Base-by-base conservation (phyloP, 257 asterid genomes). In the Solanum neorickii region DNA sequence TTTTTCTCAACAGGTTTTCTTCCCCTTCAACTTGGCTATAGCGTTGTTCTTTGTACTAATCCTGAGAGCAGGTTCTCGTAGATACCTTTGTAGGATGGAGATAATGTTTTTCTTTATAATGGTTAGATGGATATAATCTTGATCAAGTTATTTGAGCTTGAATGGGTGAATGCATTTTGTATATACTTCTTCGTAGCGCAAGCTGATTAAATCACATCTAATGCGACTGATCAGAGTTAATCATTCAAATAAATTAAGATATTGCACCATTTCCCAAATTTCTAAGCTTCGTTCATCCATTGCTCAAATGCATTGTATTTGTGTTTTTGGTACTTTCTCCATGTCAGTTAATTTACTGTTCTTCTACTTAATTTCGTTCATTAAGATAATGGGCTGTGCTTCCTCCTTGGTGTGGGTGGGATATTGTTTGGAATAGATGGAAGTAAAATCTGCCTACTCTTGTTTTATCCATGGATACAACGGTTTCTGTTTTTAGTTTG, bases 1-100 rank as follows among this genome's bases (percentile, higher is more conserved):
- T 31, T 97, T 97, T 93, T 96, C 99, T 66, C 99, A 97, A 93
- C 99, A 97, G 97, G 99, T 96, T 87, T 82, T 86, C 84, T 88
- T 69, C 59, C 89, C 87, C 29, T 82, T 87, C 89, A 91, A 78
- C 87, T 65, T 85, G 72, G 83, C 41, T 23, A 73, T 68, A 46
- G 20, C n/a, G 31, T 72, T 12, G 31, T 37, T 44, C 16, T 65
- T 85, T 44, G 82, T 66, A 44, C 8, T 39, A 85, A 18, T 68
- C 66, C 15, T 66, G 65, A 16, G 56, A 68, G 66, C 23, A 70
- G 87, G 29, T 31, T 47, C 52, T 13, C 20, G 13, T 27, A 86
- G 66, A 70, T 23, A 69, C 65, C 41, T 44, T 77, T 46, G 4
- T 16, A 13, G 3, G 74, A 13, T 68, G 74, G 74, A 27, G 74